phyloP scores from a whole-genome alignment of 2,329 filamentous ascomycete species.

The Alternaria ethzedia region DNA sequence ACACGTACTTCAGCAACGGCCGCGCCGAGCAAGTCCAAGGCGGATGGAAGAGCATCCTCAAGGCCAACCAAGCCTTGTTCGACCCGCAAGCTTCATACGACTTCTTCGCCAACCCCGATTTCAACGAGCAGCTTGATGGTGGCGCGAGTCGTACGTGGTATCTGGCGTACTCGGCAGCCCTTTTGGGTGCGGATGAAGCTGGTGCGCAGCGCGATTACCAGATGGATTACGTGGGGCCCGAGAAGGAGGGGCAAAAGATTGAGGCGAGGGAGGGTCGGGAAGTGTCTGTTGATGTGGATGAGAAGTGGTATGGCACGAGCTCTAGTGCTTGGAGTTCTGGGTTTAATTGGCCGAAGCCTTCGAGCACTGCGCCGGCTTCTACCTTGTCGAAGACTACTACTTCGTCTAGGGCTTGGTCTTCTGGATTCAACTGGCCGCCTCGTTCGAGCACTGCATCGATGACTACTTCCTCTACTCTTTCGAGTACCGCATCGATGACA shows the following conservation, averaged over 20 bases:
- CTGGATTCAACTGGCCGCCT: neutral
- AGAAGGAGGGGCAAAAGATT: neutral
- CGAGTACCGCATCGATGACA: neutral
- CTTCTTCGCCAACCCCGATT: conserved; percentile 74
- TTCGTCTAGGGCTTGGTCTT: neutral
- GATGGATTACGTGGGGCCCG: neutral
- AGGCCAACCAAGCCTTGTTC: conserved; percentile 80
- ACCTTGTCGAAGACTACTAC: neutral
- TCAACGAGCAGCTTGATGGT: conserved; percentile 77
- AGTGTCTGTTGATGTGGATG: neutral
- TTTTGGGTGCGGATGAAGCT: conserved; percentile 19
- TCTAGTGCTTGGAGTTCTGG: neutral
- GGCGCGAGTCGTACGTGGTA: conserved; percentile 65
- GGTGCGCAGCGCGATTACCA: neutral
- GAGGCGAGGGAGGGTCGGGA: neutral
- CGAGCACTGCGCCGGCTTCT: neutral
- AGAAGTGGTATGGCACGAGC: neutral
- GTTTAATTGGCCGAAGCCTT: neutral
- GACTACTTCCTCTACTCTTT: neutral
- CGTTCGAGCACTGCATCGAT: neutral
- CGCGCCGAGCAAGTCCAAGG: conserved; percentile 70
- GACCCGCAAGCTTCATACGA: conserved; percentile 73
- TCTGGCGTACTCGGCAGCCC: conserved; percentile 44
- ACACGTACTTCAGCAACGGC: conserved; percentile 75
- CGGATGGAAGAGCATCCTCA: conserved; percentile 87